Conservation (phyloP, 345 rosid species). For the Erysimum cheiranthoides region DNA sequence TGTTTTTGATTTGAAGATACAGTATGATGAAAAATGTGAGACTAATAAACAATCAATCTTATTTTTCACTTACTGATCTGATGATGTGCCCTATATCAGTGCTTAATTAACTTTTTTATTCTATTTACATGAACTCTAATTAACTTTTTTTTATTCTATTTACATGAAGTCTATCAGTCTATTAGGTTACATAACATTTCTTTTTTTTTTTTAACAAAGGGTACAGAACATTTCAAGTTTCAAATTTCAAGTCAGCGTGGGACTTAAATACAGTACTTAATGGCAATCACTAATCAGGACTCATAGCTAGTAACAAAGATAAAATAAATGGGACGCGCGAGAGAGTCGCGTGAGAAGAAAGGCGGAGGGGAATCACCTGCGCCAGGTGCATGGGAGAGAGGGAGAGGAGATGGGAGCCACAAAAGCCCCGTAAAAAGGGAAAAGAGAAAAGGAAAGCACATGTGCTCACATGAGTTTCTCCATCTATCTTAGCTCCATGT, state of each 20-base stretch:
- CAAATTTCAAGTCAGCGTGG: neutral
- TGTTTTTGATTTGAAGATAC: no score
- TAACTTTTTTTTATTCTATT: no score
- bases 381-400: constrained; percentile 44
- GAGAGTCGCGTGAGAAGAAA: constrained; percentile 21
- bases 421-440: constrained; percentile 40
- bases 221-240: neutral
- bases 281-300: constrained; percentile 8
- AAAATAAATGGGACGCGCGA: neutral
- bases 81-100: neutral
- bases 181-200: neutral
- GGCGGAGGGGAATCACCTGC: constrained; percentile 31
- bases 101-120: no score
- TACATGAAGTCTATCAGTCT: no score
- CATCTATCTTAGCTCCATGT: constrained; percentile 36
- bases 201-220: no score
- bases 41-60: neutral
- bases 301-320: neutral
- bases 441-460: constrained; percentile 47
- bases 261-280: neutral
- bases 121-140: no score
- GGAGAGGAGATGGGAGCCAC: constrained; percentile 26
- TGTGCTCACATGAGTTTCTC: constrained; percentile 44
- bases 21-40: neutral
- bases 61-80: neutral